A percentile compares a stretch with the other conserved stretches of the same genome.
Evolutionary conservation across 129 eudicot genomes (phyloP).

Genomic region (Flaveria sonorensis): DNA sequence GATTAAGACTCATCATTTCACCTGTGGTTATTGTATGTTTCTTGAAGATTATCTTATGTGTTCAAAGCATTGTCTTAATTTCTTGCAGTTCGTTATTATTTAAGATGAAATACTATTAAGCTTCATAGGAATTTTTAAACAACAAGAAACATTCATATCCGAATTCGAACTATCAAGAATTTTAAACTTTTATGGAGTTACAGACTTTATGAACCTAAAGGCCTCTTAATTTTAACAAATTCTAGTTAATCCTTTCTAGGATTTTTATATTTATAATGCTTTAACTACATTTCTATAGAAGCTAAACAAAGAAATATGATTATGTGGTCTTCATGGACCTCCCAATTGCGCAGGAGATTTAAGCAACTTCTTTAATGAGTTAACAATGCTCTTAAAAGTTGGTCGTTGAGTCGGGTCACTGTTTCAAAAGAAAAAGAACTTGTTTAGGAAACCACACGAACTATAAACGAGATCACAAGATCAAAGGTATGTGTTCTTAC

Average conservation of each 20-base stretch:
- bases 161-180: background rate
- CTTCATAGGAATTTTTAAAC: no score
- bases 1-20: no score
- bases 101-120: no score
- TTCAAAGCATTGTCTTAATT: background rate
- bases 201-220: slow-evolving; percentile 16
- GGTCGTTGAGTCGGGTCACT: slow-evolving; percentile 85
- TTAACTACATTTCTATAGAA: slow-evolving; percentile 13
- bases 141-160: slow-evolving; percentile 4
- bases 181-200: slow-evolving; percentile 11
- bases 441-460: background rate
- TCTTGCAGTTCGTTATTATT: no score
- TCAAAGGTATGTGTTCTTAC: slow-evolving; percentile 45
- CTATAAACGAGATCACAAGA: slow-evolving; percentile 11
- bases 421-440: slow-evolving; percentile 25
- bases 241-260: slow-evolving; percentile 29
- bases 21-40: no score
- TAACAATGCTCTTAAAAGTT: slow-evolving; percentile 63
- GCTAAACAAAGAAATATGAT: slow-evolving; percentile 26
- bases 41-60: no score
- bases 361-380: slow-evolving; percentile 71
- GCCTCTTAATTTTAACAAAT: slow-evolving; percentile 16
- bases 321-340: slow-evolving; percentile 41
- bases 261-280: slow-evolving; percentile 24
- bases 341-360: slow-evolving; percentile 86